A percentile compares a stretch with the other conserved stretches of the same genome.
phyloP scores from a whole-genome alignment of 2,329 filamentous ascomycete species.

The Phaeosphaeria sp. region DNA sequence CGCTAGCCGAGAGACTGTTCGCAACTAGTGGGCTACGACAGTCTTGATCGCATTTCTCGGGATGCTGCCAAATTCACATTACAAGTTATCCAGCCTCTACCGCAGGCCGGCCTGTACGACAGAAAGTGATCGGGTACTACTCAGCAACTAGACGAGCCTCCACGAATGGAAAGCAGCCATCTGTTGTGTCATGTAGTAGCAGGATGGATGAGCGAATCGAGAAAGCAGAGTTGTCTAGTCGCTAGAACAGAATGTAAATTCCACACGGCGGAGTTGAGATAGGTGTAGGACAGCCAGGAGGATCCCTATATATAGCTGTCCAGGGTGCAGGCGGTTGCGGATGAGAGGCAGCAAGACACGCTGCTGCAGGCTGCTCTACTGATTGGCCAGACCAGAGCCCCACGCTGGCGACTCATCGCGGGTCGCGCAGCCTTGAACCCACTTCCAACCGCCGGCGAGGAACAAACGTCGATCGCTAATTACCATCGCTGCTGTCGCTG shows the following conservation, averaged over 20 bases:
- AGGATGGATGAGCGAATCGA: too few relatives aligned
- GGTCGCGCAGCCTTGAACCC: neutral
- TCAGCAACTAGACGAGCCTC: too few relatives aligned
- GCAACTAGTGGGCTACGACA: neutral
- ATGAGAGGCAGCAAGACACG: neutral
- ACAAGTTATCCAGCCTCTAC: too few relatives aligned
- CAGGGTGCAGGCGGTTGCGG: neutral
- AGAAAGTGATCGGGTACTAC: too few relatives aligned
- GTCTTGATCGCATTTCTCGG: neutral
- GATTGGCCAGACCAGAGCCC: neutral
- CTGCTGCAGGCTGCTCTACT: neutral
- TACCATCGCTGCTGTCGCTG: neutral
- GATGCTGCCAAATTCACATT: neutral
- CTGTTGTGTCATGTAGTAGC: too few relatives aligned
- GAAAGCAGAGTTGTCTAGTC: too few relatives aligned
- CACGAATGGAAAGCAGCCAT: too few relatives aligned
- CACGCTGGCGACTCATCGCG: neutral
- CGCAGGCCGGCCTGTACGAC: too few relatives aligned
- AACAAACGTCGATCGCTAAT: constrained; percentile 3
- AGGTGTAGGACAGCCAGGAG: neutral
- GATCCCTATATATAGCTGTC: neutral
- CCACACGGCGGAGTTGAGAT: neutral
- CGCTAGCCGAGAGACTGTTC: neutral
- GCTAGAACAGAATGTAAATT: neutral
- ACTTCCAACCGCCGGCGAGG: constrained; percentile 1